Base-by-base conservation (phyloP, 176 grass and related monocot species). In the Rhynchospora breviuscula region DNA sequence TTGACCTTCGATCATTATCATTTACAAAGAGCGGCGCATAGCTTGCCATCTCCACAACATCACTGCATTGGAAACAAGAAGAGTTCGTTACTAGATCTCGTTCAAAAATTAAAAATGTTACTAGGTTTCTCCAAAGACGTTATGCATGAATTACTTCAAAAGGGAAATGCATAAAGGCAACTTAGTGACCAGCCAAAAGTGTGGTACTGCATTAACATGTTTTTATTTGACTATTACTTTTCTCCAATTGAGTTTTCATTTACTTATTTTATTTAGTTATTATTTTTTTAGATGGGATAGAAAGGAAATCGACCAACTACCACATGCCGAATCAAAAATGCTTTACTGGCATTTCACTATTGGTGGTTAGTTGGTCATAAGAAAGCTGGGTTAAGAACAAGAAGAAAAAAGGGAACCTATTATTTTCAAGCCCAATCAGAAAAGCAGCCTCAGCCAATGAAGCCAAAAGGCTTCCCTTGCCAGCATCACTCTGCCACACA, bases 11-110 rank as follows among this genome's bases (percentile, higher is more conserved):
- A 76, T 94, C 79, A 19, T 94, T 91, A 19, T 79, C 44, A 17
- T 97, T 94, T 18, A 97, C 87, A 19, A 97, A 92, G 21, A 97
- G 92, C 18, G 90, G 94, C 10, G 94, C 94, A 81, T 97, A 97
- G 68, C 85, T 88, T 80, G 94, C 92, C 94, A 97, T 91, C 58
- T 85, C 74, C 59, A 97, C 90, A 67, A 88, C 5, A 77, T 94
- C 92, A 85, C 94, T 94, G 88, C 85, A 94, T 88, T 77, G 13
- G 62, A 85, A 62, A 78, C 8, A 56, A 6, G 0, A 31, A 78
- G 22, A 57, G 13, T 57, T 54, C 7, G 12, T 52, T 75, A 29
- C 71, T 53, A 52, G 12, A 17, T 56, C 15, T 78, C 23, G 56
- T 78, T 56, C 51, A 33, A 5, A 53, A 29, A 33, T 10, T 75